phyloP scores from a whole-genome alignment of 371 early-diverging fungal species.

The Catenaria anguillulae region DNA sequence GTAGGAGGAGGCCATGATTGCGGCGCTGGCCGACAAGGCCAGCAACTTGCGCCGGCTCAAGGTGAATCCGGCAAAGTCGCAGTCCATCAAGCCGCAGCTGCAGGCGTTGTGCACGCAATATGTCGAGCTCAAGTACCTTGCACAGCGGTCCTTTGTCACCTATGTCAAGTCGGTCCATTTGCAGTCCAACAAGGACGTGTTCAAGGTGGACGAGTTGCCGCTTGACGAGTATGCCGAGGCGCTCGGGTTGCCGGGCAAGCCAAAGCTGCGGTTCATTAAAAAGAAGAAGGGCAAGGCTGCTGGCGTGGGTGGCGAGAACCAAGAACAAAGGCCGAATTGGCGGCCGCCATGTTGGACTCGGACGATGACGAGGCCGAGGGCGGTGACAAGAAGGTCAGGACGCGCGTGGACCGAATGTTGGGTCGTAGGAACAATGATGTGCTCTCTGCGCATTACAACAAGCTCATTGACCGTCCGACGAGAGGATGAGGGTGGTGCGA shows the following conservation, averaged over 20 bases:
- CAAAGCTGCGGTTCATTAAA: slow-evolving; percentile 68
- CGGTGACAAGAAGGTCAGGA: slow-evolving; percentile 26
- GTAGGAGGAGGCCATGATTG: slow-evolving; percentile 72
- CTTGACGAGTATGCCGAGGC: slow-evolving; percentile 72
- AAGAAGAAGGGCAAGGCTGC: slow-evolving; percentile 12
- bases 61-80: slow-evolving; percentile 58
- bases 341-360: slow-evolving; percentile 6
- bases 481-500: background rate
- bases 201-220: slow-evolving; percentile 71
- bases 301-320: too few relatives aligned
- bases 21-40: slow-evolving; percentile 47
- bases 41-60: slow-evolving; percentile 74
- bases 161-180: slow-evolving; percentile 82
- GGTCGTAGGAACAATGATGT: slow-evolving; percentile 78
- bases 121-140: slow-evolving; percentile 88
- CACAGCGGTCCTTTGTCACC: slow-evolving; percentile 84
- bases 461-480: slow-evolving; percentile 18
- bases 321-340: too few relatives aligned
- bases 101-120: slow-evolving; percentile 82
- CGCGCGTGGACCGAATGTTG: slow-evolving; percentile 82
- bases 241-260: slow-evolving; percentile 84
- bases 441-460: slow-evolving; percentile 77
- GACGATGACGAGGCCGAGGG: slow-evolving; percentile 18
- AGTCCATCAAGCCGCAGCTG: slow-evolving; percentile 59
- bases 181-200: slow-evolving; percentile 72